Evolutionary conservation across 352 stramenopile species (phyloP).

Genomic region (Hyaloperonospora arabidopsidis): DNA sequence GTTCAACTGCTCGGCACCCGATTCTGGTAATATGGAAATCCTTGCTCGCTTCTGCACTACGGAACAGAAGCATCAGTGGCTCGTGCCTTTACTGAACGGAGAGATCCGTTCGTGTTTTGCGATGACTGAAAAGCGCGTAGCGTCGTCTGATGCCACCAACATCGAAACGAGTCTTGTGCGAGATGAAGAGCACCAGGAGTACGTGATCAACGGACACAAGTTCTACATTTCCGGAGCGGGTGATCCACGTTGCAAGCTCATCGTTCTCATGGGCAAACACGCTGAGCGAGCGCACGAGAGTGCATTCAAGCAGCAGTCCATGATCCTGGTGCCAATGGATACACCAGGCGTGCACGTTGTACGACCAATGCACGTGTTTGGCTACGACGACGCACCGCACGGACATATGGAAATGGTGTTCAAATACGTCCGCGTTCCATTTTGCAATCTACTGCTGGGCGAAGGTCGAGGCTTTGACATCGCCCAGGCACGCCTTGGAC

Average conservation of each 20-base stretch:
- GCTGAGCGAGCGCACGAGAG: conserved; percentile 23
- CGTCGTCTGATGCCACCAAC: conserved; percentile 94
- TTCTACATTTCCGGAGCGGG: conserved; percentile 95
- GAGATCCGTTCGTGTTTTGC: conserved; percentile 92
- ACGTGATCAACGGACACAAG: conserved; percentile 92
- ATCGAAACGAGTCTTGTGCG: conserved; percentile 80
- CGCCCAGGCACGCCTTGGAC: conserved; percentile 87
- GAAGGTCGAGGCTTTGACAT: conserved; percentile 88
- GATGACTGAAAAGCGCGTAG: conserved; percentile 96
- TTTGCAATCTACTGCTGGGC: conserved; percentile 71
- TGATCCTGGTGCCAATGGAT: conserved; percentile 90
- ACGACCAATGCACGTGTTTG: conserved; percentile 88
- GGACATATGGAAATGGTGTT: conserved; percentile 94
- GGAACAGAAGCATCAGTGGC: conserved; percentile 89
- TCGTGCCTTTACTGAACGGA: conserved; percentile 89
- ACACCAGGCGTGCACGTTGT: conserved; percentile 88
- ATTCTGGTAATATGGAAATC: conserved; percentile 99
- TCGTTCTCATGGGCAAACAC: conserved; percentile 80
- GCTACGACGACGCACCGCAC: conserved; percentile 95
- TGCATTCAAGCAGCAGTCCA: conserved; percentile 74
- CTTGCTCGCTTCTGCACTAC: conserved; percentile 89
- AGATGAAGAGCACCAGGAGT: conserved; percentile 66
- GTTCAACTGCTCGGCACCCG: conserved; percentile 95
- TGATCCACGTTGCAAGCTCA: conserved; percentile 91
- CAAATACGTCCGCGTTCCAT: conserved; percentile 89